Conservation (phyloP, 23 red algal species). For the Agarophyton chilense region DNA sequence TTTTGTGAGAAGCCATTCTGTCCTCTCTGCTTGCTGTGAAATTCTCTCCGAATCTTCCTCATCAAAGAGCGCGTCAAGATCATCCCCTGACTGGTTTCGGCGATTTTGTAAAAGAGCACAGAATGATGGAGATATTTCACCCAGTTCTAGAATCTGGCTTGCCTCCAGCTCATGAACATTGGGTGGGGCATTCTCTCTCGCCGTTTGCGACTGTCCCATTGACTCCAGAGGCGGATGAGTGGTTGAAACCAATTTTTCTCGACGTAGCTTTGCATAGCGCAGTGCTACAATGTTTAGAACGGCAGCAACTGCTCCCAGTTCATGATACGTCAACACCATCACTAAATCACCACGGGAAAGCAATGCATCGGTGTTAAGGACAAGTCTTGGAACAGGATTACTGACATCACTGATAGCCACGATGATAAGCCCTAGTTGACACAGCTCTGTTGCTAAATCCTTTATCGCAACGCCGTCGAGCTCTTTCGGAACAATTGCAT, state of each 20-base stretch:
- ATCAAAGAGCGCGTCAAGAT: conserved; percentile 31
- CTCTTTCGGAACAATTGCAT: conserved; percentile 57
- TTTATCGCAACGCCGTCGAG: conserved; percentile 50
- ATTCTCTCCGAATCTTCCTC: not conserved
- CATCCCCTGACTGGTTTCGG: conserved; percentile 9
- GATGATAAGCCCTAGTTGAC: conserved; percentile 37
- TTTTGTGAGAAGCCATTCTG: not conserved
- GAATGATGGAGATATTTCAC: not conserved
- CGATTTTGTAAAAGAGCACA: not conserved
- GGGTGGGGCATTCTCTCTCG: too few species aligned
- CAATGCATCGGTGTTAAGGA: conserved; percentile 14
- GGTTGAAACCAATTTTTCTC: not conserved
- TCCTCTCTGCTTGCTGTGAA: not conserved
- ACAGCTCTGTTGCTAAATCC: conserved; percentile 47
- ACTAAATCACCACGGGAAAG: conserved; percentile 41
- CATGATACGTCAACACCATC: conserved; percentile 71
- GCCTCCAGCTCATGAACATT: not conserved
- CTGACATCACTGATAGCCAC: conserved; percentile 24
- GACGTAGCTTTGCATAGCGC: not conserved
- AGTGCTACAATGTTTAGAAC: conserved; percentile 34
- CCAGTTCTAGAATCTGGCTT: not conserved
- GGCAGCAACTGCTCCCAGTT: not conserved
- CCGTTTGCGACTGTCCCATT: not conserved
- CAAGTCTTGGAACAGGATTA: not conserved
- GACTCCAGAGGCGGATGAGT: not conserved